phyloP scores from a whole-genome alignment of 148 eudicot species.

The Arbutus unedo region DNA sequence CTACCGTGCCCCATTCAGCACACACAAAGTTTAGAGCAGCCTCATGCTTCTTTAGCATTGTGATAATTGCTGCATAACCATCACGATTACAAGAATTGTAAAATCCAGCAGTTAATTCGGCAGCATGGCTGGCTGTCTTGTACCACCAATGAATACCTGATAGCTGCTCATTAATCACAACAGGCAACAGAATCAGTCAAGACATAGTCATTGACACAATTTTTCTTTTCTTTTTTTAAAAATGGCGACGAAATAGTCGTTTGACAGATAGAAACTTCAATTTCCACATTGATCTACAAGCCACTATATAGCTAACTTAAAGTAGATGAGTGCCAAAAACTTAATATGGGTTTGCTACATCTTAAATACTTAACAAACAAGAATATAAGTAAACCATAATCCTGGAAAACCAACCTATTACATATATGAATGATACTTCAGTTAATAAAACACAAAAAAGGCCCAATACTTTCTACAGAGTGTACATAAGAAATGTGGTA shows the following conservation, averaged over 20 bases:
- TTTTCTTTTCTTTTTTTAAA: background rate
- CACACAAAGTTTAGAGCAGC: conserved; percentile 55
- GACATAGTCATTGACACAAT: background rate
- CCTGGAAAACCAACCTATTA: background rate
- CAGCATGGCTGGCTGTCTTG: conserved; percentile 95
- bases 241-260: no score
- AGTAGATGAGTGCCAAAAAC: background rate
- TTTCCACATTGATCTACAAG: background rate
- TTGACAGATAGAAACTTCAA: background rate
- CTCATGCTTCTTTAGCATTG: conserved; percentile 81
- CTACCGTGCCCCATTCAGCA: conserved; percentile 54
- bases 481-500: background rate
- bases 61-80: conserved; percentile 74
- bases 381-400: background rate
- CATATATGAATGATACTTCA: background rate
- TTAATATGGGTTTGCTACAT: background rate
- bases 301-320: background rate
- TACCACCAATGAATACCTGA: conserved; percentile 92
- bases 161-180: conserved; percentile 52
- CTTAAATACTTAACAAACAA: background rate
- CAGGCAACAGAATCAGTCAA: conserved; percentile 15
- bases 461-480: background rate
- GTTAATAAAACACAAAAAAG: background rate
- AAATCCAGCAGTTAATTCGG: conserved; percentile 92
- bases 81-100: conserved; percentile 86